Base-by-base conservation (phyloP, 768 basidiomycete species). In the Naganishia randhawae region DNA sequence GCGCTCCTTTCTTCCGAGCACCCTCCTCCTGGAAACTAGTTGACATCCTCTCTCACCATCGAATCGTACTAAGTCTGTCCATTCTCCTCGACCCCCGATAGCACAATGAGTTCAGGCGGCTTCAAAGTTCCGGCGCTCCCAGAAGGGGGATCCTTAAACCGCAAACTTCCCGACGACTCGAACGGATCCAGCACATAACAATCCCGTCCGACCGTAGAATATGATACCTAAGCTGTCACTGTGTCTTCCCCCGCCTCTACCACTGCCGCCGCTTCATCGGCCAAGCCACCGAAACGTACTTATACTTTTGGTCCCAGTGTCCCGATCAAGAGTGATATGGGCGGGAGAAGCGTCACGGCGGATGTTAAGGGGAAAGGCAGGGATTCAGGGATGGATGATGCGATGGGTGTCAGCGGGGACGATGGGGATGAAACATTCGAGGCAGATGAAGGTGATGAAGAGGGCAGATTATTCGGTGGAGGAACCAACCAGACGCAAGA, bases 401-500 rank as follows among this genome's bases (percentile, higher is more conserved):
- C 86, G 39, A 73, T 74, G 3, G 84, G 85, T 41, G 82, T 82
- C 19, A 81, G 79, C 32, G 79, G 73, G 42, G 63, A 41, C 17
- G 39, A n/a, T 76, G 65, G 41, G 3, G n/a, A n/a, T n/a, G n/a
- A n/a, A n/a, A n/a, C n/a, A n/a, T n/a, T n/a, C n/a, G 55, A 63
- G 61, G 72, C 78, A 29, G 75, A 78, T 52, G 77, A 78, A 63
- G 73, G 72, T 25, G 80, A 80, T 45, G 75, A 66, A 9, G 73
- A 71, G 27, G 92, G 91, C 0, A 84, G 92, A 13, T 94, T 95
- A 81, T 95, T 88, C 75, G 96, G 96, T 41, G 92, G 94, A 0
- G 96, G 96, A 1, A 82, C 99, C 69, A 94, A 92, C 1, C 85
- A 84, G 42, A 89, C 93, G 76, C 96, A 99, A 82, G 94, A 97